Evolutionary conservation across 139 green algal genomes (phyloP).

Genomic region (Chlorella ohadii): DNA sequence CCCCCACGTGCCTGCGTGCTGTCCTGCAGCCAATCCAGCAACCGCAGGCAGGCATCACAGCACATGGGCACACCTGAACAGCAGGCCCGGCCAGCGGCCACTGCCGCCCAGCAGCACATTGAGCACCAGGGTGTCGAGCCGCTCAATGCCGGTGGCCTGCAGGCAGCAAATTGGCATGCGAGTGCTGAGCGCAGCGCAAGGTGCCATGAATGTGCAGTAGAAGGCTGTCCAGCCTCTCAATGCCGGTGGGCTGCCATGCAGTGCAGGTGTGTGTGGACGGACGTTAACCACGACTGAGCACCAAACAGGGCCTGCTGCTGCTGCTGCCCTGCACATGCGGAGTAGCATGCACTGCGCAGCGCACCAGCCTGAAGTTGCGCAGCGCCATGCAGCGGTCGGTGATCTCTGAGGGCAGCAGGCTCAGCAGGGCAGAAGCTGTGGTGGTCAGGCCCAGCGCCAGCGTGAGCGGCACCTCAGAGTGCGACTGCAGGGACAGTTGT

Average conservation of each 20-base stretch:
- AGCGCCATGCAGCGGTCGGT: slow-evolving; percentile 33
- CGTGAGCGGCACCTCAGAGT: slow-evolving; percentile 44
- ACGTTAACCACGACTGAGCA: no score
- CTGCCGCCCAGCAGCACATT: slow-evolving; percentile 47
- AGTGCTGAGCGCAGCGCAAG: no score
- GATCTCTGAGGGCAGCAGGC: slow-evolving; percentile 38
- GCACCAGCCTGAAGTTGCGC: slow-evolving; percentile 38
- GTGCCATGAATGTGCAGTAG: no score
- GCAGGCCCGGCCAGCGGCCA: slow-evolving; percentile 42
- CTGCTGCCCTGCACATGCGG: no score
- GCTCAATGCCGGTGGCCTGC: slow-evolving; percentile 33
- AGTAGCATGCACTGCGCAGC: neutral
- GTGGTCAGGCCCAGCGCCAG: slow-evolving; percentile 64
- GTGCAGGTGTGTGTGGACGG: no score
- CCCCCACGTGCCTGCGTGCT: no score
- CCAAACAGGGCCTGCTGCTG: no score
- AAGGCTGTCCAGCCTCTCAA: slow-evolving; percentile 46
- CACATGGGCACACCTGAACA: slow-evolving; percentile 44
- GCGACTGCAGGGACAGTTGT: slow-evolving; percentile 36
- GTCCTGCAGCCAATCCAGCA: no score
- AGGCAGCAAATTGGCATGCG: no score
- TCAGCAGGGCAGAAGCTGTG: slow-evolving; percentile 35
- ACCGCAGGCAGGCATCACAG: no score
- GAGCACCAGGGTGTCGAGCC: slow-evolving; percentile 46
- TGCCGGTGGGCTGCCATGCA: slow-evolving; percentile 34